Evolutionary conservation across 441 rosid species (phyloP).

Genomic region (Mallotus repandus): DNA sequence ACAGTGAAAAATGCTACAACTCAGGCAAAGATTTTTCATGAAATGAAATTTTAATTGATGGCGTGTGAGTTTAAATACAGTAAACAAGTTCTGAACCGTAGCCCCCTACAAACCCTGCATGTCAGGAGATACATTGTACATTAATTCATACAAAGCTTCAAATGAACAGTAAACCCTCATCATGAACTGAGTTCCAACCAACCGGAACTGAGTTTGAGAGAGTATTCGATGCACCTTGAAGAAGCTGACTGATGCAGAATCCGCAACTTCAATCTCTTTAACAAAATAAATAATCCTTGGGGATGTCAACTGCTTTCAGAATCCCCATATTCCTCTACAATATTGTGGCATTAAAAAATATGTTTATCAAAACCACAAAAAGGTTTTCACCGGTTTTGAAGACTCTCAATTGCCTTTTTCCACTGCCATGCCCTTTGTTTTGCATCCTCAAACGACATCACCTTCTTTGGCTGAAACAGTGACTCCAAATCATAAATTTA

Average conservation of each 20-base stretch:
- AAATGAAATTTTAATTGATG: constrained; percentile 30
- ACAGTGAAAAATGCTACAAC: too few relatives aligned
- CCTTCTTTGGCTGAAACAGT: constrained; percentile 84
- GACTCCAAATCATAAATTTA: constrained; percentile 19
- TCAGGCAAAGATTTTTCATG: background rate
- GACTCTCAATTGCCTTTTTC: constrained; percentile 93
- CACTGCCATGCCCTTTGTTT: constrained; percentile 96
- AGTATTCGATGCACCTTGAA: constrained; percentile 22
- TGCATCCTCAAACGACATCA: constrained; percentile 79
- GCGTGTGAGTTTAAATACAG: constrained; percentile 27
- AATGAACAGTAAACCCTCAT: constrained; percentile 10
- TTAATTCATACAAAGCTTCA: constrained; percentile 17
- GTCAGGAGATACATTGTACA: constrained; percentile 19
- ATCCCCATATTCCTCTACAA: constrained; percentile 23
- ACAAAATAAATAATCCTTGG: constrained; percentile 27
- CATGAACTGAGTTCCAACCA: constrained; percentile 15
- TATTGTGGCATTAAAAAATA: constrained; percentile 23
- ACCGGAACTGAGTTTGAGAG: constrained; percentile 14
- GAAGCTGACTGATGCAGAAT: constrained; percentile 30
- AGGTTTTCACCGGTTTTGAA: constrained; percentile 64
- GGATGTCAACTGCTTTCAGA: constrained; percentile 10
- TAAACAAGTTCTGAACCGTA: constrained; percentile 20
- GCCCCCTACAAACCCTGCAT: constrained; percentile 11
- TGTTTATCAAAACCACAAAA: constrained; percentile 12
- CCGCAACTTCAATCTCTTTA: constrained; percentile 28